A percentile compares a stretch with the other conserved stretches of the same genome.
phyloP scores from a whole-genome alignment of 345 rosid species.

The Acer yangbiense region DNA sequence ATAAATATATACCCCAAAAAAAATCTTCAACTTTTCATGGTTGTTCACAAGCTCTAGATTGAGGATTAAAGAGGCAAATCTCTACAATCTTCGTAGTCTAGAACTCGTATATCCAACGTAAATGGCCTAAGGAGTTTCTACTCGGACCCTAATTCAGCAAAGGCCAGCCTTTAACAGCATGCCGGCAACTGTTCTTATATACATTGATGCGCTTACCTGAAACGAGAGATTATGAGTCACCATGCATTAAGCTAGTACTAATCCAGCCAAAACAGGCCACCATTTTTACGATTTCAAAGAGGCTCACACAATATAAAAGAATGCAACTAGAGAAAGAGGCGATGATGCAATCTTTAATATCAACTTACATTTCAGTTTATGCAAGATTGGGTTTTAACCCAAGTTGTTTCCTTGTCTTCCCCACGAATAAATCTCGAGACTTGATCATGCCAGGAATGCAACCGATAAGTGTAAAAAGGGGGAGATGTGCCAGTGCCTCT shows the following conservation, averaged over 20 bases:
- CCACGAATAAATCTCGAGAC: constrained; percentile 71
- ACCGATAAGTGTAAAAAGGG: constrained; percentile 61
- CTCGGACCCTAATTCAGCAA: not conserved
- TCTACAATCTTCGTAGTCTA: not conserved
- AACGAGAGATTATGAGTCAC: not conserved
- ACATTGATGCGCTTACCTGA: not conserved
- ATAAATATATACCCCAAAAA: no score
- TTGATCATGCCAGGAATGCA: constrained; percentile 73
- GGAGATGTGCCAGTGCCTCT: constrained; percentile 76
- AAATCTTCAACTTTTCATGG: not conserved
- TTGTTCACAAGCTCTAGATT: not conserved
- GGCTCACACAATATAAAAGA: no score
- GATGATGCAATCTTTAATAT: not conserved
- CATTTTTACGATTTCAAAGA: no score
- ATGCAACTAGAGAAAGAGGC: not conserved
- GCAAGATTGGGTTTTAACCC: not conserved
- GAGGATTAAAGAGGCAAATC: not conserved
- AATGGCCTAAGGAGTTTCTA: no score
- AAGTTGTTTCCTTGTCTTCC: constrained; percentile 57
- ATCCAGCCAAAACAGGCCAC: no score
- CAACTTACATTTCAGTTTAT: not conserved
- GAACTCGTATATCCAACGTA: not conserved
- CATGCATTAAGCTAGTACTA: no score
- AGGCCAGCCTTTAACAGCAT: not conserved
- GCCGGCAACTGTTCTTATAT: not conserved